Percentiles rank a stretch among this genome's conserved stretches.
Evolutionary conservation across 2,329 filamentous ascomycete genomes (phyloP).

Genomic region (Pseudogymnoascus sp.): DNA sequence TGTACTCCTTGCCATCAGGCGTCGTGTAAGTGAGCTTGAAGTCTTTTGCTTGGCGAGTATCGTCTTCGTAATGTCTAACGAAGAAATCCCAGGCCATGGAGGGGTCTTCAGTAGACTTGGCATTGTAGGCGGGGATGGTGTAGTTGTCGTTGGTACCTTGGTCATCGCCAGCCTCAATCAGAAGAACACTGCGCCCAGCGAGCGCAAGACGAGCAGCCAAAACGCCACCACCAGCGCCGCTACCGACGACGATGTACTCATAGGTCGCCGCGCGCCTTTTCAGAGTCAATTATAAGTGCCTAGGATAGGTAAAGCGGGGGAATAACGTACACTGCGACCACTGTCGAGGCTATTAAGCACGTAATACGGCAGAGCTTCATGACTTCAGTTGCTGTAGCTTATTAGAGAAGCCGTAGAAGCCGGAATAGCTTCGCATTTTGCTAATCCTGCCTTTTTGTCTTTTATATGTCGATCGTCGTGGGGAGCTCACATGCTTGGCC

Average conservation of each 20-base stretch:
- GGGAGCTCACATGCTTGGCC: background rate
- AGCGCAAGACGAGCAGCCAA: constrained; percentile 44
- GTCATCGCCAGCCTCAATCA: constrained; percentile 49
- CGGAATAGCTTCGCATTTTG: background rate
- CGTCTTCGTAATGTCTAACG: constrained; percentile 19
- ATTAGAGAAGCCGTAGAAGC: background rate
- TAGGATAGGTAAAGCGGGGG: background rate
- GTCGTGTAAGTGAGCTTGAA: constrained; percentile 32
- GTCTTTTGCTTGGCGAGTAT: constrained; percentile 14
- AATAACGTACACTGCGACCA: background rate
- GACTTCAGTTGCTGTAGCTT: background rate
- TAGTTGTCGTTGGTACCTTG: constrained; percentile 37
- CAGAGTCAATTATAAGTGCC: background rate
- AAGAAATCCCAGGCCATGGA: constrained; percentile 45
- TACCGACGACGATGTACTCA: constrained; percentile 50
- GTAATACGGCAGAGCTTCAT: background rate
- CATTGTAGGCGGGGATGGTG: constrained; percentile 42
- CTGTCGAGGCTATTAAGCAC: background rate
- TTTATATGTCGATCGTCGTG: background rate
- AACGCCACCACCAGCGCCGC: constrained; percentile 44
- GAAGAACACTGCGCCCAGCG: constrained; percentile 45
- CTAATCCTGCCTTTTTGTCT: background rate
- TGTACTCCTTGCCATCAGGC: constrained; percentile 21
- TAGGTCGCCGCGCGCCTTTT: constrained; percentile 27
- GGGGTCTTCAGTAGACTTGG: constrained; percentile 40